Base-by-base conservation (phyloP, 2,329 filamentous ascomycete genomes). In the Delphinella strobiligena region DNA sequence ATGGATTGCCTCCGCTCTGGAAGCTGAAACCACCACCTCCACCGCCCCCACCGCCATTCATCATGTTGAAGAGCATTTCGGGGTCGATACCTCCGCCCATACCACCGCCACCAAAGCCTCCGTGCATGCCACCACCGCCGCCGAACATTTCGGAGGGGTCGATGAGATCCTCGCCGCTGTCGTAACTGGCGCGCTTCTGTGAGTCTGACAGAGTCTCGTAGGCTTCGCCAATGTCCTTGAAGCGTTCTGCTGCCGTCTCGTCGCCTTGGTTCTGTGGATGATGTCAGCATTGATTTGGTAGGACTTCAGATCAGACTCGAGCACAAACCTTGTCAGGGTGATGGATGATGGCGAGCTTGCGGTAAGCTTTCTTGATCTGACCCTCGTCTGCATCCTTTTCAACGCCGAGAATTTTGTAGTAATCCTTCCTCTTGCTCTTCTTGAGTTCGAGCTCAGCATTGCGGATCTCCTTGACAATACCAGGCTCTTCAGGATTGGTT, bases 191-290 rank as follows among this genome's bases (percentile, higher is more conserved):
- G 50, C 85, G 80, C 68, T 94, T 96, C 80, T 94, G 80, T 67
- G 87, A 71, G 63, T 98, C 91, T 56, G 84, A 94, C 63, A 98
- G 67, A 36, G 82, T 93, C 66, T 98, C 91, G 59, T 98, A 94
- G 31, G 89, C 89, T 68, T 98, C 91, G 53, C 87, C 84, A 59
- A 95, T 83, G 59, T 98, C 91, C 74, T 98, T 96, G 74, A 98
- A 98, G 55, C 84, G 80, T 51, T 85, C 82, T 54, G 87, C 89
- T 46, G 91, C 91, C 37, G 77, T 71, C 43, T 78, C 74, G 52
- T 95, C 84, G 46, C 82, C 84, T 1, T 82, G 85, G 64, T 96
- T 98, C 76, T 47, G 22, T 19, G n/a, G 4, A 11, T 3, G 10
- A 29, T 3, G 10, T 36, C 32, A 36, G 38, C n/a, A 24, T 36